Base-by-base conservation (phyloP, 805 yeast genomes). In the Zygosaccharomyces kombuchaensis region DNA sequence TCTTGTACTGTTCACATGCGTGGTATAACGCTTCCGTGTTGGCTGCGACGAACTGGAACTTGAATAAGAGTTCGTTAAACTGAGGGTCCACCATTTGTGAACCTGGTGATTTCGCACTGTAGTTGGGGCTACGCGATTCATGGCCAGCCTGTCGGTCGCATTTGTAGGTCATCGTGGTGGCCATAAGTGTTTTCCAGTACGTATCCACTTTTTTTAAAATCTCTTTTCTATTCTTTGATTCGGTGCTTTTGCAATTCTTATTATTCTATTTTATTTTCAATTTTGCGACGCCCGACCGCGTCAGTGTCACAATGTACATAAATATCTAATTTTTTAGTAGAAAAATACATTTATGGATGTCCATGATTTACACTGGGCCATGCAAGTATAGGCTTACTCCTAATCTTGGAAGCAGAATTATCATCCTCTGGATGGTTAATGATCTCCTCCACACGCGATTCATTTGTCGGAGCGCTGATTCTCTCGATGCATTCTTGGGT, bases 281-380 rank as follows among this genome's bases (percentile, higher is more conserved):
- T 39, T 43, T 48, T 45, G 46, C 36, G 46, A 35, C 47, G 45
- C 45, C 39, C 14, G 34, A 6, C 5, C 6, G 17, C 2, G 16
- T 30, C 12, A 9, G 17, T 22, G 42, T 32, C 10, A 21, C 36
- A n/a, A 19, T 2, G 31, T 22, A 16, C 31, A 36, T 8, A 30
- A 40, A 31, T 13, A 40, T 31, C 26, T 16, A 14, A 25, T 25
- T 25, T 25, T 25, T 25, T 4, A 25, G 9, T 12, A 12, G 23
- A 27, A 40, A 31, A 26, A 17, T 12, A n/a, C 21, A n/a, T 8
- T 34, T 40, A 56, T 14, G 85, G 84, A 58, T 81, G 87, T 0
- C 84, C 83, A 53, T 79, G 85, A 53, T 81, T 75, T 10, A 78
- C 72, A 0, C 86, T 85, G 0, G 87, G 87, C 87, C 87, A 81